phyloP scores from a whole-genome alignment of 164 flowering plant genomes.

The Kalanchoe fedtschenkoi region DNA sequence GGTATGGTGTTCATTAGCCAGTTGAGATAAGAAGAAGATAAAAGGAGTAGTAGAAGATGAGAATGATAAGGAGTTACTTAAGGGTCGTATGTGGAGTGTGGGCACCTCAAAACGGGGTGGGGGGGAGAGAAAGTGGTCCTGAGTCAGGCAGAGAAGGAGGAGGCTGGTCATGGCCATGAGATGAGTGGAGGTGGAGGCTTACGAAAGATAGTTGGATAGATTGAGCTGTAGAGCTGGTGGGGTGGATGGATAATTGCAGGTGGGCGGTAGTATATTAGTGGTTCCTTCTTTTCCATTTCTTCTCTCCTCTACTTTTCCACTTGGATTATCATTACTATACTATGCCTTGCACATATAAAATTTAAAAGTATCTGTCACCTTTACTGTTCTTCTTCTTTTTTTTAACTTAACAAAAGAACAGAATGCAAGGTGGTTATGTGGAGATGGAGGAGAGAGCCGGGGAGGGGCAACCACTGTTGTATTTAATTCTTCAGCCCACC shows the following conservation, averaged over 20 bases:
- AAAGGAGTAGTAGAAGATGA: not conserved
- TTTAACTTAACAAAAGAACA: not conserved
- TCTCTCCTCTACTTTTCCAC: not conserved
- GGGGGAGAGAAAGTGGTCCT: constrained; percentile 1
- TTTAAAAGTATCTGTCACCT: not conserved
- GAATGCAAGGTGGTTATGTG: constrained; percentile 4
- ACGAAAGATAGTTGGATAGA: constrained; percentile 9
- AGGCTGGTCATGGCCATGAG: constrained; percentile 19
- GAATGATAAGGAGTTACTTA: constrained; percentile 1
- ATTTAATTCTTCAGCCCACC: not conserved
- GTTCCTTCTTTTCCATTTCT: not conserved
- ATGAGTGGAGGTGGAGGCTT: constrained; percentile 13
- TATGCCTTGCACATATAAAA: not conserved
- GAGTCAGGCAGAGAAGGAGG: constrained; percentile 5
- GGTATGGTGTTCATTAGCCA: constrained; percentile 3
- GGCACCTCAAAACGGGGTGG: not conserved
- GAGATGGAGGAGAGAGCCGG: not conserved
- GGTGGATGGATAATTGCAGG: constrained; percentile 13
- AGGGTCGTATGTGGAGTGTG: not conserved
- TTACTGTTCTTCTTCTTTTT: not conserved
- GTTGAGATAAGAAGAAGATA: not conserved
- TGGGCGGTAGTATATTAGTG: constrained; percentile 17
- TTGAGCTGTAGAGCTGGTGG: constrained; percentile 1
- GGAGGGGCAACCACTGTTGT: not conserved
- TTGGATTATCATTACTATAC: constrained; percentile 1